These are phyloP conservation scores for Ogataea polymorpha DNA, from an alignment of 805 yeast genomes.

Conservation along the genomic window DNA sequence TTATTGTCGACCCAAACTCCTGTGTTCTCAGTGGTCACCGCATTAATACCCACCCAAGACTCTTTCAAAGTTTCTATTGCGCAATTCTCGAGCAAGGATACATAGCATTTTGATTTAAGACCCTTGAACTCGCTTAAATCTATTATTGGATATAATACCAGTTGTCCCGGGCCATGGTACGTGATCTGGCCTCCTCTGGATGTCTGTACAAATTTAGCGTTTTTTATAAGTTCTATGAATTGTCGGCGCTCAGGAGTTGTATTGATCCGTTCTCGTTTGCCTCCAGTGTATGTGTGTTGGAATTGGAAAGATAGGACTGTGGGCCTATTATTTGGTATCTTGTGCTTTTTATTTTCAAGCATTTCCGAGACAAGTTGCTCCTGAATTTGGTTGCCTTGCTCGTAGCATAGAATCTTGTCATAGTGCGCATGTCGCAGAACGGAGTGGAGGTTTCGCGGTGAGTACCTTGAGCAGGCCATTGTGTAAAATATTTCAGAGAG, in stretches of 20 bases:
- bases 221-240: constrained; percentile 30
- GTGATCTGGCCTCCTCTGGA: constrained; percentile 95
- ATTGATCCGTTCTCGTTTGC: constrained; percentile 69
- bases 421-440: constrained; percentile 44
- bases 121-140: constrained; percentile 61
- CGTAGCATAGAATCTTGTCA: constrained; percentile 37
- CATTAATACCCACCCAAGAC: constrained; percentile 37
- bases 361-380: constrained; percentile 53
- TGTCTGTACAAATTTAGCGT: constrained; percentile 71
- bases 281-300: constrained; percentile 86
- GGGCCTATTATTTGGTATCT: constrained; percentile 39
- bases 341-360: constrained; percentile 46
- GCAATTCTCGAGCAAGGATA: constrained; percentile 43
- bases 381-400: constrained; percentile 55
- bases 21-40: constrained; percentile 62
- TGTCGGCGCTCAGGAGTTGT: constrained; percentile 30
- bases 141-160: constrained; percentile 77
- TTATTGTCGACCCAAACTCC: constrained; percentile 73
- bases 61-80: constrained; percentile 23
- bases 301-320: constrained; percentile 80
- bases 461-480: constrained; percentile 14
- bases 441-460: constrained; percentile 27
- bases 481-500: neutral
- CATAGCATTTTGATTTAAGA: constrained; percentile 50
- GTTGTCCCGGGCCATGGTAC: constrained; percentile 95